Base-by-base conservation (phyloP, 1,139 yeast species). In the Hanseniaspora sp. region DNA sequence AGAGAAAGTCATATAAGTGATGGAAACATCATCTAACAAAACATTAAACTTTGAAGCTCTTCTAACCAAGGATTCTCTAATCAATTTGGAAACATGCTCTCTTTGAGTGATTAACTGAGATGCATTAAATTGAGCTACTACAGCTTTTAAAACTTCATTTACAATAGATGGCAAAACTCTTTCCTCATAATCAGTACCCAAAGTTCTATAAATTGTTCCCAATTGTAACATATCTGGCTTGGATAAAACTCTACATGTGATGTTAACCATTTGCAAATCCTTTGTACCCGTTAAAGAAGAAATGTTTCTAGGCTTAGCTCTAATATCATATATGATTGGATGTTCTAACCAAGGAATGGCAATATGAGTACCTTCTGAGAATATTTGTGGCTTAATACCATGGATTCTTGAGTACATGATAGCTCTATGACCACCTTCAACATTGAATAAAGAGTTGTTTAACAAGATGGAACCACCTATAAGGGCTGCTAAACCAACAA, bases 401-500 rank as follows among this genome's bases (percentile, higher is more conserved):
- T 80, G 78, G 46, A 88, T 57, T 67, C 99, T 82, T 38, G 95
- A 87, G 70, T 92, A 92, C 44, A 92, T 78, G 64, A 92, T 88
- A 33, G 96, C 99, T 68, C 99, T 78, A 71, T 92, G 97, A 70
- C 99, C 99, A 79, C 99, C 99, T 68, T 92, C 97, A 57, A 92
- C 98, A 56, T 88, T 90, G 74, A 87, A 90, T 56, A 90, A 76
- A 1, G 96, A 82, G 58, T 85, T 78, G 64, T 86, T 86, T 39
- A 83, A 73, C 49, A 83, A 67, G 44, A 84, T 57, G 1, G 84
- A 77, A 47, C 80, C 85, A 54, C 86, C 92, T 57, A 92, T 95
- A 39, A 88, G 71, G 31, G 84, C 64, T 12, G 86, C 62, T 37
- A 87, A 64, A 1, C 95, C 95, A 30, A 95, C 95, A 42, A 82